Evolutionary conservation across 805 yeast genomes (phyloP).

Genomic region (Henningerozyma blattae): DNA sequence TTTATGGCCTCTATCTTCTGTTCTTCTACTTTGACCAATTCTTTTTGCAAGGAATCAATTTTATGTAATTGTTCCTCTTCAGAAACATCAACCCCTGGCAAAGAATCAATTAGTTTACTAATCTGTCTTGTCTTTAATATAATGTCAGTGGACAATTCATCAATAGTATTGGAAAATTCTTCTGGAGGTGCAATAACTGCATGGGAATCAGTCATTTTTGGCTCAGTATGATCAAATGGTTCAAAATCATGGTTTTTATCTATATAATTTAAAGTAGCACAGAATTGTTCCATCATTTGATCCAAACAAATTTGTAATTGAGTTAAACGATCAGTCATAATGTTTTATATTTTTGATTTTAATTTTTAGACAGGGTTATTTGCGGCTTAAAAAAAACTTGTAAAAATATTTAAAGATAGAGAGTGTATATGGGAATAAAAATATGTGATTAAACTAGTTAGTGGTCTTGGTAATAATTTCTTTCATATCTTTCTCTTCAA

Average conservation of each 20-base stretch:
- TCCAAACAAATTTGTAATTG: conserved; percentile 85
- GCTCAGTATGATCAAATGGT: conserved; percentile 34
- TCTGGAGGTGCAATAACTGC: conserved; percentile 43
- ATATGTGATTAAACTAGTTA: too few relatives aligned
- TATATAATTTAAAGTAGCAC: conserved; percentile 66
- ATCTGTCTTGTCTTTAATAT: conserved; percentile 81
- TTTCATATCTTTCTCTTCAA: too few relatives aligned
- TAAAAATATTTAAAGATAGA: too few relatives aligned
- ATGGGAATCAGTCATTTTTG: conserved; percentile 47
- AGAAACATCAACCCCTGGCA: conserved; percentile 88
- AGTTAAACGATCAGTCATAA: conserved; percentile 77
- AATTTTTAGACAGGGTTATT: too few relatives aligned
- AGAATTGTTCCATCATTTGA: conserved; percentile 63
- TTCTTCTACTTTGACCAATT: conserved; percentile 47
- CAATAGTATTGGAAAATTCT: conserved; percentile 36
- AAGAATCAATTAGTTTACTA: conserved; percentile 68
- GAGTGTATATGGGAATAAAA: too few relatives aligned
- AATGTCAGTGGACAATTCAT: conserved; percentile 75
- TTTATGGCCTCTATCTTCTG: conserved; percentile 43
- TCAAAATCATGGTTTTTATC: conserved; percentile 63
- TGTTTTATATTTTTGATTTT: too few relatives aligned
- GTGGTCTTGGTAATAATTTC: too few relatives aligned
- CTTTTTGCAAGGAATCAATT: conserved; percentile 50
- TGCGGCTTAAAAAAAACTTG: too few relatives aligned
- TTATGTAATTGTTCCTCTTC: conserved; percentile 57